A percentile compares a stretch with the other conserved stretches of the same genome.
phyloP scores from a whole-genome alignment of 495 filamentous ascomycete genomes.

The Chlorociboria aeruginascens region DNA sequence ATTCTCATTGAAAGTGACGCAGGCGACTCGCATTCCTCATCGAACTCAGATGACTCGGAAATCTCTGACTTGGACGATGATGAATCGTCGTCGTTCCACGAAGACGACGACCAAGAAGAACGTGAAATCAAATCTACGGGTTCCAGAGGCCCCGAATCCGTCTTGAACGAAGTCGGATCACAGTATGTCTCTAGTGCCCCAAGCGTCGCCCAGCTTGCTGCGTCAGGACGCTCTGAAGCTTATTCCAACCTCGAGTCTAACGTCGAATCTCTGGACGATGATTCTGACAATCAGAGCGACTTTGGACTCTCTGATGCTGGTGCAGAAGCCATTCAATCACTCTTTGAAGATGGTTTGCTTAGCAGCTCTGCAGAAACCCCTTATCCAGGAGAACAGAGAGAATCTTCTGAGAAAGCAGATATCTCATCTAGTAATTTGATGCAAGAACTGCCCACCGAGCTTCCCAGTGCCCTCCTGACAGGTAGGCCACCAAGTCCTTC shows the following conservation, averaged over 20 bases:
- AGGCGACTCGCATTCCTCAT: constrained; percentile 25
- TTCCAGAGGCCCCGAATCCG: not conserved
- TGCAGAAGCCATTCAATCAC: constrained; percentile 11
- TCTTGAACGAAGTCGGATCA: not conserved
- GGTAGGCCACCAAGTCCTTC: constrained; percentile 28
- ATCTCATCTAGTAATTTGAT: not conserved
- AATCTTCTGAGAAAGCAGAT: not conserved
- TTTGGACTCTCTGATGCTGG: constrained; percentile 15
- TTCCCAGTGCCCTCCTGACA: not conserved
- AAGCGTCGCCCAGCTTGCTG: not conserved
- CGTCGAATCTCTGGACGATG: not conserved
- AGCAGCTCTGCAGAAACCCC: not conserved
- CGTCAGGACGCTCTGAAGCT: not conserved
- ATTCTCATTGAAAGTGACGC: constrained; percentile 15
- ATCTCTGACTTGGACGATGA: constrained; percentile 4
- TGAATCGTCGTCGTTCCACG: not conserved
- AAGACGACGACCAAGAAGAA: not conserved
- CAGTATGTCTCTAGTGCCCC: not conserved
- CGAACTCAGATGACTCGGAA: constrained; percentile 14
- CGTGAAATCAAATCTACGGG: not conserved
- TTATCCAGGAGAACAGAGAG: not conserved
- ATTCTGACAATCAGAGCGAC: constrained; percentile 13
- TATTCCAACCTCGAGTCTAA: constrained; percentile 2
- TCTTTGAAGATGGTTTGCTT: constrained; percentile 3
- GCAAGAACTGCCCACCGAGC: too few species aligned